Percentiles rank a stretch among this genome's conserved stretches.
These are phyloP conservation scores for Penicillium cataractarum DNA, from an alignment of 495 filamentous ascomycete species.

Conservation along the genomic window DNA sequence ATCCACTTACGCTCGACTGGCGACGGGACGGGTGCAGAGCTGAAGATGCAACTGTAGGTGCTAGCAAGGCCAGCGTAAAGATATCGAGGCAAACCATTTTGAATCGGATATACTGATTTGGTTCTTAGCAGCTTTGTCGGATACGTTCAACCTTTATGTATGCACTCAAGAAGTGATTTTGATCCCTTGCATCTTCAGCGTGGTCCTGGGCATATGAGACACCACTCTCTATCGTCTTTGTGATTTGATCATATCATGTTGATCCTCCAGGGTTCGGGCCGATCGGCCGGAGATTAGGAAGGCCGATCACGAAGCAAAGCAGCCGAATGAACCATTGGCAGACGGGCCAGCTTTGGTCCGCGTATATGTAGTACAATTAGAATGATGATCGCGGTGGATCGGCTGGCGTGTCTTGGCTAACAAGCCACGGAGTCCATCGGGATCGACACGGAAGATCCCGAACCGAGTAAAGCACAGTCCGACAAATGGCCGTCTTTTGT, in stretches of 20 bases:
- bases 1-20: slow-evolving; percentile 43
- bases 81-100: slow-evolving; percentile 19
- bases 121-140: background rate
- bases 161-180: background rate
- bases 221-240: background rate
- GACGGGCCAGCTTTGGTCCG: background rate
- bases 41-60: slow-evolving; percentile 17
- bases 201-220: slow-evolving; percentile 7
- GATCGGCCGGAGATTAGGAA: slow-evolving; percentile 4
- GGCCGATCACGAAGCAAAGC: background rate
- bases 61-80: slow-evolving; percentile 21
- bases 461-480: slow-evolving; percentile 14
- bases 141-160: slow-evolving; percentile 1
- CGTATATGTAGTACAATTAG: background rate
- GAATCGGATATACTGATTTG: background rate
- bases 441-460: slow-evolving; percentile 18
- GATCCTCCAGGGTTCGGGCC: slow-evolving; percentile 4
- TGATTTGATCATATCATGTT: background rate
- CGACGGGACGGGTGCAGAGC: slow-evolving; percentile 16
- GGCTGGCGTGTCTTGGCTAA: background rate
- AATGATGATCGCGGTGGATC: background rate
- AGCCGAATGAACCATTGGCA: background rate
- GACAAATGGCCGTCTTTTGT: slow-evolving; percentile 17
- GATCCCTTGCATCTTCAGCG: background rate
- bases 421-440: background rate